These are phyloP conservation scores for Eucalyptus pauciflora DNA, from an alignment of 345 rosid genomes.

Conservation along the genomic window DNA sequence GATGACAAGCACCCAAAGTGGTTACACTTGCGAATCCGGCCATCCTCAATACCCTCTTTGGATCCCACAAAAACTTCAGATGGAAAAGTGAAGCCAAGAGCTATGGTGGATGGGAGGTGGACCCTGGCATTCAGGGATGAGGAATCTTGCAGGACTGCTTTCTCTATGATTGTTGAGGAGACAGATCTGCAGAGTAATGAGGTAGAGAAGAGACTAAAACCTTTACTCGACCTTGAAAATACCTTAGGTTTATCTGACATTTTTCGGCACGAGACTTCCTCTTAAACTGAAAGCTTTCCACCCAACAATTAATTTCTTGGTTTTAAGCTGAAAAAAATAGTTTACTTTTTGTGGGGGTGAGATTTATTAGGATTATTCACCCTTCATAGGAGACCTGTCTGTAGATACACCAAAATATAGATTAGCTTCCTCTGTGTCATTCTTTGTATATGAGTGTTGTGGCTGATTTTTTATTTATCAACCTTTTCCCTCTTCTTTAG, in stretches of 20 bases:
- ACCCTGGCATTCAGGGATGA: conserved; percentile 81
- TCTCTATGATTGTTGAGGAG: conserved; percentile 60
- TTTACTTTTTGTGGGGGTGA: conserved; percentile 12
- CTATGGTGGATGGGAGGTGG: conserved; percentile 94
- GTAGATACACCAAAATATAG: conserved; percentile 28
- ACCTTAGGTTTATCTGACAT: neutral
- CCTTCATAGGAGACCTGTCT: conserved; percentile 5
- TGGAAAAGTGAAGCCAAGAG: conserved; percentile 39
- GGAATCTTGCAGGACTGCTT: conserved; percentile 62
- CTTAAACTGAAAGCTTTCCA: neutral
- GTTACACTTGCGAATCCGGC: conserved; percentile 89
- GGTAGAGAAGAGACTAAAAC: conserved; percentile 65
- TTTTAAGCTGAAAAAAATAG: neutral
- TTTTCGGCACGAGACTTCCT: neutral
- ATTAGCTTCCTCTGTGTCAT: conserved; percentile 20
- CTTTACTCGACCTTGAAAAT: conserved; percentile 43
- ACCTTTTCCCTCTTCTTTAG: conserved; percentile 6
- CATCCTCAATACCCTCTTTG: conserved; percentile 49
- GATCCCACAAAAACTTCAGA: conserved; percentile 42
- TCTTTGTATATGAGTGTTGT: conserved; percentile 29
- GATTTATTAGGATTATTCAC: conserved; percentile 4
- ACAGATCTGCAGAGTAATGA: conserved; percentile 48
- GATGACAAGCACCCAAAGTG: conserved; percentile 78
- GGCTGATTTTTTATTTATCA: conserved; percentile 1
- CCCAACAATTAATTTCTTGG: neutral